Conservation (phyloP, 2,329 filamentous ascomycete genomes). For the Xylariaceae sp. region DNA sequence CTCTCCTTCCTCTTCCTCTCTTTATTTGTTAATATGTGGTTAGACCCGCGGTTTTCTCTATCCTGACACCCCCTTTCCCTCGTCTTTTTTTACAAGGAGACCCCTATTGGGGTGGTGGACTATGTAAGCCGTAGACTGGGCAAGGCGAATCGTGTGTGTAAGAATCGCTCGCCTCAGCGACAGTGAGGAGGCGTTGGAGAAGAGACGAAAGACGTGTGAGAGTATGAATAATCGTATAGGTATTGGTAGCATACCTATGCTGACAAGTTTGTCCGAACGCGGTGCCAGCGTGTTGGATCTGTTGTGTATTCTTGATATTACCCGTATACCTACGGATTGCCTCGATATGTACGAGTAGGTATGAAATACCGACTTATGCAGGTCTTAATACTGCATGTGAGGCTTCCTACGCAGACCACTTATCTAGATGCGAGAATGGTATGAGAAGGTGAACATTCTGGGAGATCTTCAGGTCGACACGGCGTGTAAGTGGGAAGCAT, state of each 20-base stretch:
- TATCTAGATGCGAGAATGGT: constrained; percentile 1
- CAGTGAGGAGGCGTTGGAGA: constrained; percentile 9
- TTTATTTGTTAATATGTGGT: not conserved
- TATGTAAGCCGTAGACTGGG: not conserved
- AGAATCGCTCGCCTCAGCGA: not conserved
- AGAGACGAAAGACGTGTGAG: constrained; percentile 5
- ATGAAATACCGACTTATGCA: constrained; percentile 13
- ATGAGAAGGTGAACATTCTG: not conserved
- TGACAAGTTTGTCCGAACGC: constrained; percentile 11
- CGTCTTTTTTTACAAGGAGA: constrained; percentile 2
- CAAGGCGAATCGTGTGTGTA: constrained; percentile 3
- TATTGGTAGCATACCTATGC: constrained; percentile 4
- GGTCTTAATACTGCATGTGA: constrained; percentile 21
- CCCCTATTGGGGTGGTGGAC: not conserved
- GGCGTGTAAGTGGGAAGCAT: constrained; percentile 11
- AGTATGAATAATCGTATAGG: constrained; percentile 2
- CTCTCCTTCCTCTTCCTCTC: not conserved
- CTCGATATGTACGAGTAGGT: not conserved
- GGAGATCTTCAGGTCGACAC: constrained; percentile 14
- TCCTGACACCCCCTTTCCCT: not conserved
- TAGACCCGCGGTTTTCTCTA: constrained; percentile 2
- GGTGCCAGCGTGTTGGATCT: constrained; percentile 11
- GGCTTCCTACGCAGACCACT: constrained; percentile 11
- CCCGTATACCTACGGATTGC: not conserved
- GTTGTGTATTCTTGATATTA: not conserved